Evolutionary conservation across 2,329 filamentous ascomycete species (phyloP), one percentile per base, ranked within the genome.

Genomic region (Plenodomus lindquistii): DNA sequence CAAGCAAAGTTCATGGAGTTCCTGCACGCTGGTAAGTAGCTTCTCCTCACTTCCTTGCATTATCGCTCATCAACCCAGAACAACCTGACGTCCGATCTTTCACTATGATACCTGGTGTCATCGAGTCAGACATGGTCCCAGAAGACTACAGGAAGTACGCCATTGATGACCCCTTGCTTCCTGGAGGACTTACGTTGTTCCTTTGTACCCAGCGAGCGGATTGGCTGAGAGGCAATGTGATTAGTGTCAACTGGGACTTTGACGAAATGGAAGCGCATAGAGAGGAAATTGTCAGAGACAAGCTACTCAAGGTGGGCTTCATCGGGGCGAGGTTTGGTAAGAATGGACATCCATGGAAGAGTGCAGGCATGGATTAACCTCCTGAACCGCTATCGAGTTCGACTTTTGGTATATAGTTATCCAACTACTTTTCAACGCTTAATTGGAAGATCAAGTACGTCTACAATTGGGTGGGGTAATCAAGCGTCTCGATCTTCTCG

Each of bases 401-500:
- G 27, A 15, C 9, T 31, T 36, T 17, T 16, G 44, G 19, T 17
- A 24, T 13, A 37, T 37, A 22, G 11, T 8, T 46, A 36, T 34
- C 27, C 15, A 31, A 15, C 27, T 4, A 46, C 17, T 37, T n/a
- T 20, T 31, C 24, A 7, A 35, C n/a, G 4, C 22, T 31, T 31
- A 31, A 4, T 4, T 15, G 6, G 6, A 11, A 8, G 15, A 31
- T 4, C 11, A 4, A 37, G 35, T 19, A 13, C 8, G 16, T 27
- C 45, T 54, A 70, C 38, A 71, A 45, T 42, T 65, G 62, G 5
- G 62, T 63, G 4, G 69, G 69, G 42, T 61, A 71, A 20, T 69
- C 59, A 3, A 59, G 56, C 20, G 66, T 83, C 78, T 88, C 85
- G 66, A 89, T 88, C 69, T 81, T 79, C 55, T 85, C 79, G 1